Evolutionary conservation across 2,329 filamentous ascomycete genomes (phyloP), one percentile per base, ranked within the genome.

Genomic region (Ampelomyces quisqualis): DNA sequence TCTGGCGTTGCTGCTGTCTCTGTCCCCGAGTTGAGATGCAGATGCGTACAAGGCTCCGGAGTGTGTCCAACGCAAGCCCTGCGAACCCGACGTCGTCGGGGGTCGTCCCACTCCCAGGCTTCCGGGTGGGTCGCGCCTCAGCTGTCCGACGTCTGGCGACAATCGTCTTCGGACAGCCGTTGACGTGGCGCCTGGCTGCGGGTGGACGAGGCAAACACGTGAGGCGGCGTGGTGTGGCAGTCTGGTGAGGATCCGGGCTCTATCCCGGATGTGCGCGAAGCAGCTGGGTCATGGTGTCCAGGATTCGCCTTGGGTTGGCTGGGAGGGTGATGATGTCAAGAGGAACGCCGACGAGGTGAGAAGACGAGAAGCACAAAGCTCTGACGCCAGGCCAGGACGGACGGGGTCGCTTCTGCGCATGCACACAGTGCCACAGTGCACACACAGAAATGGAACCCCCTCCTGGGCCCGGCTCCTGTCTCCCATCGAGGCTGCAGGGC

Each of bases 151-250:
- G n/a, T n/a, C n/a, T n/a, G n/a, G n/a, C n/a, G 40, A 37, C 31
- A 35, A 30, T 23, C 38, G 42, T 38, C 40, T 35, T 34, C 39
- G 34, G 45, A 45, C 43, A 38, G n/a, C 55, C 48, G 60, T 66
- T 55, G 57, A 65, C 58, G 63, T 67, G 63, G 64, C 61, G 61
- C n/a, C n/a, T n/a, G n/a, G n/a, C 52, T 57, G 56, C 40, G 47
- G 40, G 49, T 43, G 49, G 42, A 31, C 39, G 54, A 26, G 34
- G 26, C 17, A 26, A 50, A 43, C 55, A 61, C 58, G 55, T 58
- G 55, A 58, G 54, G 32, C 40, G 40, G 39, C 28, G 38, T 20
- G 20, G 15, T 23, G 39, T 10, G 27, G 39, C 38, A 18, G 37
- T 18, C 5, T 34, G 26, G 28, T 42, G 21, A 32, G 20, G 22